phyloP scores from a whole-genome alignment of 116 monocot species.

The Iris pallida region DNA sequence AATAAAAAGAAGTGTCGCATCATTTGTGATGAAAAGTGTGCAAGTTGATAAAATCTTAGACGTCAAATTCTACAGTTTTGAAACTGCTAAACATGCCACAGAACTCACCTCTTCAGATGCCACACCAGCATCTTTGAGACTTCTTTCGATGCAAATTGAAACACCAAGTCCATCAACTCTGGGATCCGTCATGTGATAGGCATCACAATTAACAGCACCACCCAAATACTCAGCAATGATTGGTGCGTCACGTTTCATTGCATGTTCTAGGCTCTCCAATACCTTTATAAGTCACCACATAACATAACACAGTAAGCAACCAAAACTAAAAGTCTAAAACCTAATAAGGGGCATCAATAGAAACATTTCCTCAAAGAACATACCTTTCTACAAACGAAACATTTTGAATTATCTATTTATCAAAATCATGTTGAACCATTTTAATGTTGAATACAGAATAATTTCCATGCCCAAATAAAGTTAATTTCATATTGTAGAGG shows the following conservation, averaged over 20 bases:
- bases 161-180: conserved; percentile 98
- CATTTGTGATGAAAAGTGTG: too few relatives aligned
- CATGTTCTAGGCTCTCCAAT: conserved; percentile 96
- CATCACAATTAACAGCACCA: conserved; percentile 98
- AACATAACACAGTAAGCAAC: background rate
- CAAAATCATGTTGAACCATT: too few relatives aligned
- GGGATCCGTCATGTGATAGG: conserved; percentile 99
- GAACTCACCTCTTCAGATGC: conserved; percentile 84
- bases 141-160: conserved; percentile 78
- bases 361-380: too few relatives aligned
- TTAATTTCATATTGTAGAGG: too few relatives aligned
- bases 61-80: too few relatives aligned
- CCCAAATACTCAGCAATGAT: conserved; percentile 97
- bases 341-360: background rate
- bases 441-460: too few relatives aligned
- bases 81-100: background rate
- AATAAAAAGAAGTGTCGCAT: too few relatives aligned
- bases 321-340: background rate
- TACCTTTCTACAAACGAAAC: too few relatives aligned
- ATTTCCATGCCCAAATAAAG: too few relatives aligned
- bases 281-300: conserved; percentile 41
- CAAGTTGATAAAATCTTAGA: too few relatives aligned
- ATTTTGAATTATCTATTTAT: too few relatives aligned
- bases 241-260: conserved; percentile 92
- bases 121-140: conserved; percentile 94